phyloP scores from a whole-genome alignment of 331 rosid species.

The Telfairia occidentalis region DNA sequence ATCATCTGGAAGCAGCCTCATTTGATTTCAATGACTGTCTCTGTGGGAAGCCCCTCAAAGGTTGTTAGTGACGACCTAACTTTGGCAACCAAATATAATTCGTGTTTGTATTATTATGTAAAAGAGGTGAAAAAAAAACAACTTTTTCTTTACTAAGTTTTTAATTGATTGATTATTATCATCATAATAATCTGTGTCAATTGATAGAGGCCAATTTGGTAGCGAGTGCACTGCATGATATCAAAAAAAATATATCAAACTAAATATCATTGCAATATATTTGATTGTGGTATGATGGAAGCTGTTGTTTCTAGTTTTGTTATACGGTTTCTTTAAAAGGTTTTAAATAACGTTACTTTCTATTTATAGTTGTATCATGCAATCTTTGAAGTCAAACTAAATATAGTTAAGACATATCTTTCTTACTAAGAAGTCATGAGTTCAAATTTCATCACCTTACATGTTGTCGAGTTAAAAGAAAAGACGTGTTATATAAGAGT shows the following conservation, averaged over 20 bases:
- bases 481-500: no score
- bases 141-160: background rate
- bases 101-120: conserved; percentile 4
- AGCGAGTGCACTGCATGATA: background rate
- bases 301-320: background rate
- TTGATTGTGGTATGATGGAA: background rate
- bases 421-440: no score
- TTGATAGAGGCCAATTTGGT: background rate
- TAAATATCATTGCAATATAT: background rate
- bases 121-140: background rate
- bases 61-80: conserved; percentile 47
- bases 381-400: no score
- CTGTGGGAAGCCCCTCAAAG: conserved; percentile 76
- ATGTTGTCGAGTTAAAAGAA: no score
- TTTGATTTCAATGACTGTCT: conserved; percentile 69
- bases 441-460: no score
- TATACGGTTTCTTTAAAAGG: background rate
- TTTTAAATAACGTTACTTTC: background rate
- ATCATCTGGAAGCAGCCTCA: conserved; percentile 82
- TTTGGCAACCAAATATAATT: background rate
- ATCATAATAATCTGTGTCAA: background rate
- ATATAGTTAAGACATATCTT: no score
- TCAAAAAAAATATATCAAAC: background rate
- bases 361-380: background rate
- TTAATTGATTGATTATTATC: background rate